Percentiles rank a stretch among this genome's conserved stretches.
These are phyloP conservation scores for Grosmannia huntii DNA, from an alignment of 2,329 filamentous ascomycete species.

Conservation along the genomic window DNA sequence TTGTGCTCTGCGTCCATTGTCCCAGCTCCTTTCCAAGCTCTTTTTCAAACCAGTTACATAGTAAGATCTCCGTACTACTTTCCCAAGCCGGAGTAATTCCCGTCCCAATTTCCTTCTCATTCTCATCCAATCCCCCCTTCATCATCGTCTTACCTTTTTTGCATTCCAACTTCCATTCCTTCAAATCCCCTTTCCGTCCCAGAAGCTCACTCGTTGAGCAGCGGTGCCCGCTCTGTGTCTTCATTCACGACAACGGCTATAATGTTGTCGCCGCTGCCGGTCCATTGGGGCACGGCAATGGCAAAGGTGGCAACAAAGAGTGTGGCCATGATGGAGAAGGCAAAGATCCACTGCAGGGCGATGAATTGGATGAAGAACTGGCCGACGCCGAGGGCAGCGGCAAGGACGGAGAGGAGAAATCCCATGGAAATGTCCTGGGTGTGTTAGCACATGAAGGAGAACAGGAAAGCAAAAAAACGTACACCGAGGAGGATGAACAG, in stretches of 20 bases:
- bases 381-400: constrained; percentile 61
- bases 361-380: constrained; percentile 64
- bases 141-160: background rate
- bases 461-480: constrained; percentile 10
- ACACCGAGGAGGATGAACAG: constrained; percentile 66
- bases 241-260: constrained; percentile 12
- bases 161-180: background rate
- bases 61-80: background rate
- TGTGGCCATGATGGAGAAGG: constrained; percentile 66
- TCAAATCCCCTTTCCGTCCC: background rate
- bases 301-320: constrained; percentile 57
- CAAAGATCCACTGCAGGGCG: constrained; percentile 86
- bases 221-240: constrained; percentile 48
- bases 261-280: constrained; percentile 36
- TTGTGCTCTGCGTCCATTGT: background rate
- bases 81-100: background rate
- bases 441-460: background rate
- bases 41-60: background rate
- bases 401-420: constrained; percentile 61
- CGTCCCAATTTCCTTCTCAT: background rate
- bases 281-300: constrained; percentile 51
- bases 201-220: constrained; percentile 34
- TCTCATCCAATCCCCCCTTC: background rate
- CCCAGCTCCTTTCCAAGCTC: background rate
- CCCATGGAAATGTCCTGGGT: constrained; percentile 59